Evolutionary conservation across 257 asterid genomes (phyloP).

Genomic region (Vinca minor): DNA sequence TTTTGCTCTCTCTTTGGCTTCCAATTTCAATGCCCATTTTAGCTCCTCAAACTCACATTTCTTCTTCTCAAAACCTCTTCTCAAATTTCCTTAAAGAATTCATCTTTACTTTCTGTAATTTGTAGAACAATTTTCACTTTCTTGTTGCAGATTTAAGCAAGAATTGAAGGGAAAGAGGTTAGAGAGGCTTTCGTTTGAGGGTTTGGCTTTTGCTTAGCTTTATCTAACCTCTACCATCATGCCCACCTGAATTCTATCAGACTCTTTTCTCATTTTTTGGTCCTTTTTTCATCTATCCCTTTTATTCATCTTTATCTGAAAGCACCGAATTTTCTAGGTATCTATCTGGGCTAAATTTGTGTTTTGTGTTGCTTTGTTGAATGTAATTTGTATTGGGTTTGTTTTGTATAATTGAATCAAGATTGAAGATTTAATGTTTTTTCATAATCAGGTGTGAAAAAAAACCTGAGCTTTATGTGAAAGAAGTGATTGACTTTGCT

Average conservation of each 20-base stretch:
- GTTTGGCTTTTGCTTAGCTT: constrained; percentile 21
- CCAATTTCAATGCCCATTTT: too few species aligned
- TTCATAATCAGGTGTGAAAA: constrained; percentile 7
- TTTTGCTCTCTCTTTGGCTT: background rate
- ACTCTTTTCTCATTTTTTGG: constrained; percentile 23
- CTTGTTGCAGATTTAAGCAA: constrained; percentile 5
- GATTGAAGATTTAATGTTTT: constrained; percentile 24
- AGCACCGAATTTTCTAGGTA: background rate
- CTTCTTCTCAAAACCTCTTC: too few species aligned
- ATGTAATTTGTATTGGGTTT: constrained; percentile 32
- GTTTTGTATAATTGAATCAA: constrained; percentile 19
- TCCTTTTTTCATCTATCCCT: too few species aligned
- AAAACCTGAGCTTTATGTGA: constrained; percentile 14
- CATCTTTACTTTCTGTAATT: background rate
- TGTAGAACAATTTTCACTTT: background rate
- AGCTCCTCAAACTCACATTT: too few species aligned
- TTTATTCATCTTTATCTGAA: background rate
- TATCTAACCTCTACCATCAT: constrained; percentile 2
- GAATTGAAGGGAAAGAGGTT: constrained; percentile 11
- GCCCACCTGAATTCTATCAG: constrained; percentile 33
- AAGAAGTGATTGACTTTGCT: too few species aligned
- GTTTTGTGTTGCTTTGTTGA: constrained; percentile 7
- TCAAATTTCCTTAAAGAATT: background rate
- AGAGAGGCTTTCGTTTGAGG: constrained; percentile 17
- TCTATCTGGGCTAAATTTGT: too few species aligned